phyloP scores from a whole-genome alignment of 225 moss, liverwort and hornwort genomes.

The Marchantia paleacea region DNA sequence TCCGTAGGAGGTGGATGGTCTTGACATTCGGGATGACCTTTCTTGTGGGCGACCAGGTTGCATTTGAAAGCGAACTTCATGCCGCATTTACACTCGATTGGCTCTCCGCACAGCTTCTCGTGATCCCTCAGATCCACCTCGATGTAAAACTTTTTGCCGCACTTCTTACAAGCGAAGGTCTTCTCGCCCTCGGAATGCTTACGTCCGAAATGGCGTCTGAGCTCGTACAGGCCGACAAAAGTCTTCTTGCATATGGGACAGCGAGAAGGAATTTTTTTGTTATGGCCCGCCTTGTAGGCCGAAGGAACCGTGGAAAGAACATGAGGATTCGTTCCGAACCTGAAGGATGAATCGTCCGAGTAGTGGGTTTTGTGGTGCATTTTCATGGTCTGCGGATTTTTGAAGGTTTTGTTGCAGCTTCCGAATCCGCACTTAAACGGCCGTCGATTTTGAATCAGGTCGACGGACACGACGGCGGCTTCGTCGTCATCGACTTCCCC shows the following conservation, averaged over 20 bases:
- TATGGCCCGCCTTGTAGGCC: slow-evolving; percentile 63
- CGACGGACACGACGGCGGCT: slow-evolving; percentile 64
- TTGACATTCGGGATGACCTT: slow-evolving; percentile 73
- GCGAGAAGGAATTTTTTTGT: slow-evolving; percentile 77
- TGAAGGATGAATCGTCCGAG: slow-evolving; percentile 48
- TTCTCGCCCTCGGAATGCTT: slow-evolving; percentile 87
- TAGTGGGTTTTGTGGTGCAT: slow-evolving; percentile 85
- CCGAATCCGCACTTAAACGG: slow-evolving; percentile 59
- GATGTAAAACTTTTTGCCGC: slow-evolving; percentile 77
- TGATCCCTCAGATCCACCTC: slow-evolving; percentile 92
- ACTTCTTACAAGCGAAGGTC: slow-evolving; percentile 62
- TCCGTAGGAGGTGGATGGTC: slow-evolving; percentile 31
- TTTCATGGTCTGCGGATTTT: slow-evolving; percentile 83
- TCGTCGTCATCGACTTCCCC: slow-evolving; percentile 55
- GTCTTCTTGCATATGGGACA: slow-evolving; percentile 73
- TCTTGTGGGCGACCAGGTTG: slow-evolving; percentile 91
- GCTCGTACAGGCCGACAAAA: slow-evolving; percentile 86
- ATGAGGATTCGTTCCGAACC: slow-evolving; percentile 29
- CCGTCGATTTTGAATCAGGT: slow-evolving; percentile 68
- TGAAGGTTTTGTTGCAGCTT: slow-evolving; percentile 75
- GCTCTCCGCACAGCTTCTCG: slow-evolving; percentile 88
- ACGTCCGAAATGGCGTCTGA: slow-evolving; percentile 70
- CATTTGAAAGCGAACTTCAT: slow-evolving; percentile 95
- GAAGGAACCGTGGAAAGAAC: slow-evolving; percentile 37
- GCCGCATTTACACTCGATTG: slow-evolving; percentile 87